A percentile compares a stretch with the other conserved stretches of the same genome.
phyloP scores from a whole-genome alignment of 2,329 filamentous ascomycete genomes.

The Orbilia blumenaviensis region DNA sequence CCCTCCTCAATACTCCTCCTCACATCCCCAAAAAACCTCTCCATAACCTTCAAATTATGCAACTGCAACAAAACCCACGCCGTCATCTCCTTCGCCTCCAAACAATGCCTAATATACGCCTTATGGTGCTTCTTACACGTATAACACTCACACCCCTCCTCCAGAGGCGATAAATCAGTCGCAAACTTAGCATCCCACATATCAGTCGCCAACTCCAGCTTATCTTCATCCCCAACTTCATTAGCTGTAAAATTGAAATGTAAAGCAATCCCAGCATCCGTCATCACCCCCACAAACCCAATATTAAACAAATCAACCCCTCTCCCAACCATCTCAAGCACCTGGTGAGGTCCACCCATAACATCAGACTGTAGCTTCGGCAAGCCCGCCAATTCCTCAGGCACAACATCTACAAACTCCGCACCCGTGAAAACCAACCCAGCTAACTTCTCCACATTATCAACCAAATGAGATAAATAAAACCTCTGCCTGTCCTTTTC shows the following conservation, averaged over 20 bases:
- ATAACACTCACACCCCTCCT: slow-evolving; percentile 77
- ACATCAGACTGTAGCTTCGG: slow-evolving; percentile 79
- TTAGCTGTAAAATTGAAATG: slow-evolving; percentile 76
- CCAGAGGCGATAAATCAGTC: slow-evolving; percentile 71
- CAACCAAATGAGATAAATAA: slow-evolving; percentile 78
- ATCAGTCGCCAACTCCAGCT: slow-evolving; percentile 73
- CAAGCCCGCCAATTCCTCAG: slow-evolving; percentile 69
- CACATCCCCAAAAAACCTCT: slow-evolving; percentile 76
- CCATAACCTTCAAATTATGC: slow-evolving; percentile 82
- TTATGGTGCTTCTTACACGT: slow-evolving; percentile 83
- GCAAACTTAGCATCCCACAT: slow-evolving; percentile 75
- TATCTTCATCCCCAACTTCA: slow-evolving; percentile 40
- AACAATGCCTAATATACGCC: slow-evolving; percentile 86
- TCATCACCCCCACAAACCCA: slow-evolving; percentile 76
- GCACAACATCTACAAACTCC: slow-evolving; percentile 73
- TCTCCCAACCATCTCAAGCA: slow-evolving; percentile 77
- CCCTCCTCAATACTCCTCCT: slow-evolving; percentile 70
- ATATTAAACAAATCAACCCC: slow-evolving; percentile 83
- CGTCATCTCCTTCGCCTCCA: slow-evolving; percentile 93
- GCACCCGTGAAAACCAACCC: slow-evolving; percentile 73
- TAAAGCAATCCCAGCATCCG: slow-evolving; percentile 86
- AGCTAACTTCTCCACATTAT: slow-evolving; percentile 69
- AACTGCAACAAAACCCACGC: slow-evolving; percentile 92
- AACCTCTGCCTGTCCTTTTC: slow-evolving; percentile 78
- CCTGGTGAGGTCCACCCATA: slow-evolving; percentile 75